phyloP scores from a whole-genome alignment of 108 stramenopile species.

The Nannochloropsis gaditana region DNA sequence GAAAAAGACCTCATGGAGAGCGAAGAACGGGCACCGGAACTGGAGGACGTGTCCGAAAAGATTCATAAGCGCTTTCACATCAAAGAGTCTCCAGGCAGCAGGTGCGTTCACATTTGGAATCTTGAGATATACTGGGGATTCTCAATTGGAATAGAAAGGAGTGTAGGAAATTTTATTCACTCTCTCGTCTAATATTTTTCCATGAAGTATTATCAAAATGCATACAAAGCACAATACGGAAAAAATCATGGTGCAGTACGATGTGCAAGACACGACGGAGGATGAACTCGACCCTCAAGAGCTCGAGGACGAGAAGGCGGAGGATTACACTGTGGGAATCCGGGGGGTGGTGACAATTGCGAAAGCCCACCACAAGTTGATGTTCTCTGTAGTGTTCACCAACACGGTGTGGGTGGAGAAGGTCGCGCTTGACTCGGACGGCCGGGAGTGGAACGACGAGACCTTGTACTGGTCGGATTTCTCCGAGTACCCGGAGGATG shows the following conservation, averaged over 20 bases:
- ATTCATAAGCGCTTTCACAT: neutral
- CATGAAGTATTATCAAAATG: neutral
- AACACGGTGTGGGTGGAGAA: conserved; percentile 16
- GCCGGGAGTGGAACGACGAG: conserved; percentile 14
- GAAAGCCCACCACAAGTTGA: conserved; percentile 18
- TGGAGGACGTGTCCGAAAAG: neutral
- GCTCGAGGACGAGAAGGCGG: neutral
- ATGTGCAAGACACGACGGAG: neutral
- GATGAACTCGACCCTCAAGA: conserved; percentile 8
- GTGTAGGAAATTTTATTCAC: neutral
- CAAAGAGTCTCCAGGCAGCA: conserved; percentile 11
- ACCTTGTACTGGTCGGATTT: conserved; percentile 2
- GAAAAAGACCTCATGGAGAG: neutral
- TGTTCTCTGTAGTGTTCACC: neutral
- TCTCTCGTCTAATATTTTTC: neutral
- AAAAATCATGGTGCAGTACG: conserved; percentile 12
- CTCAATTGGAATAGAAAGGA: neutral
- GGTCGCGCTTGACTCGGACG: neutral
- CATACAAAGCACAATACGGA: conserved; percentile 20
- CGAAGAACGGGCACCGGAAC: neutral
- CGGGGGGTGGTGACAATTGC: conserved; percentile 12
- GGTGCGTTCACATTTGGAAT: neutral
- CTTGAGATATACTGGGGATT: neutral
- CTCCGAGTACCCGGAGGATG: conserved; percentile 7
- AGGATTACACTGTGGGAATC: conserved; percentile 6